These are phyloP conservation scores for Ceratobasidium sp. DNA, from an alignment of 1,284 basidiomycete species.

Conservation along the genomic window DNA sequence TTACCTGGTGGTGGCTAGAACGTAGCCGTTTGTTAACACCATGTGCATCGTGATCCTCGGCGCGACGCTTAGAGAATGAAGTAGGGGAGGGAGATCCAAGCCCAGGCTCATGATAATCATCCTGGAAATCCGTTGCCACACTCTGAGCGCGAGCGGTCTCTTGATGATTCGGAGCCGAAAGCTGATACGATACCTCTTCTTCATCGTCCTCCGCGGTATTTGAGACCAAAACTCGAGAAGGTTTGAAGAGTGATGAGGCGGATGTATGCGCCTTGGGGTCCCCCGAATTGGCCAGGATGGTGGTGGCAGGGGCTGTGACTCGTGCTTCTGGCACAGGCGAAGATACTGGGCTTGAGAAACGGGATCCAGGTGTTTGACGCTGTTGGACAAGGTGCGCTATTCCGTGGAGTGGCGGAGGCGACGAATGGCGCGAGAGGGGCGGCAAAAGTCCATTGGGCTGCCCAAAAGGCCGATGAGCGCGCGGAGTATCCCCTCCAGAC, in stretches of 20 bases:
- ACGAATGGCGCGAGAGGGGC: neutral
- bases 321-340: neutral
- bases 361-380: neutral
- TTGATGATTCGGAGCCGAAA: no score
- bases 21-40: neutral
- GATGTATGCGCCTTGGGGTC: slow-evolving; percentile 24
- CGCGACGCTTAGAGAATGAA: slow-evolving; percentile 12
- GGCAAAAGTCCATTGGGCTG: slow-evolving; percentile 2
- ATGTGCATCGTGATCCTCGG: slow-evolving; percentile 10
- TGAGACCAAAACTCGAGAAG: no score
- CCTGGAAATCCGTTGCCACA: neutral
- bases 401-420: neutral
- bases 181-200: no score
- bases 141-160: neutral
- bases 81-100: slow-evolving; percentile 7
- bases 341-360: slow-evolving; percentile 17
- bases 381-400: neutral
- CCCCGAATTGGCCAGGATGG: neutral
- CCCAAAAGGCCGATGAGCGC: neutral
- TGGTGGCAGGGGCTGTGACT: no score
- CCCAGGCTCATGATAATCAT: neutral
- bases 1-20: neutral
- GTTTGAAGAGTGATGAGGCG: no score
- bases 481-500: neutral
- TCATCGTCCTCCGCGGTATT: no score